phyloP scores from a whole-genome alignment of 2,329 filamentous ascomycete genomes.

The Zopfia rhizophila region DNA sequence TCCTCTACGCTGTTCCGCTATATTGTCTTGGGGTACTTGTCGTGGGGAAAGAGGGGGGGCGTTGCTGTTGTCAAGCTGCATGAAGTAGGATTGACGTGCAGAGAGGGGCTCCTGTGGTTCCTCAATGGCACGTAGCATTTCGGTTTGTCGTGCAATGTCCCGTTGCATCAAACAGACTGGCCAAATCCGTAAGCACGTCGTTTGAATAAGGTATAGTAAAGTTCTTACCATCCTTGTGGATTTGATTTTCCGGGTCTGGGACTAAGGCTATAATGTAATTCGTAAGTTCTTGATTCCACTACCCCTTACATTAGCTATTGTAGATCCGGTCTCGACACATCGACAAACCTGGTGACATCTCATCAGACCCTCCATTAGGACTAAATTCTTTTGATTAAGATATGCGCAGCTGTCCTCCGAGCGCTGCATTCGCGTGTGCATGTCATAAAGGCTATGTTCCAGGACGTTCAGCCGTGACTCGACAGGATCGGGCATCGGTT shows the following conservation, averaged over 20 bases:
- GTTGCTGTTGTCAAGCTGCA: conserved; percentile 51
- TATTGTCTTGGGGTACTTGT: conserved; percentile 79
- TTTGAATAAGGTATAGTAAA: conserved; percentile 32
- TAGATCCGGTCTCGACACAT: conserved; percentile 27
- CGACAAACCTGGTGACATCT: conserved; percentile 72
- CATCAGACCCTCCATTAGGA: conserved; percentile 81
- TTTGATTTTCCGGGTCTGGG: conserved; percentile 77
- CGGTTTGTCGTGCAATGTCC: conserved; percentile 70
- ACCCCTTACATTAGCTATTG: conserved; percentile 38
- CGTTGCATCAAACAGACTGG: conserved; percentile 65
- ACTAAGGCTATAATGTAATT: conserved; percentile 78
- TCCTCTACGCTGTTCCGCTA: conserved; percentile 73
- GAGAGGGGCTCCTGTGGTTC: conserved; percentile 72
- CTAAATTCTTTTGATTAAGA: conserved; percentile 82
- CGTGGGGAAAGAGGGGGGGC: conserved; percentile 86
- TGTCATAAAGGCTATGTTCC: conserved; percentile 85
- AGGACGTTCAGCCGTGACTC: conserved; percentile 79
- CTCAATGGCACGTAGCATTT: conserved; percentile 66
- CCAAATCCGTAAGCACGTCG: conserved; percentile 31
- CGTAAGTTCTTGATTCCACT: conserved; percentile 88
- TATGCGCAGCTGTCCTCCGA: conserved; percentile 85
- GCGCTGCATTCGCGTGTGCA: conserved; percentile 78
- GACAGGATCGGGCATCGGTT: conserved; percentile 80
- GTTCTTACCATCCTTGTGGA: conserved; percentile 83
- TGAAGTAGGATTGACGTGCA: conserved; percentile 62